Evolutionary conservation across 371 early-diverging fungal species (phyloP).

Genomic region (Catenaria anguillulae): DNA sequence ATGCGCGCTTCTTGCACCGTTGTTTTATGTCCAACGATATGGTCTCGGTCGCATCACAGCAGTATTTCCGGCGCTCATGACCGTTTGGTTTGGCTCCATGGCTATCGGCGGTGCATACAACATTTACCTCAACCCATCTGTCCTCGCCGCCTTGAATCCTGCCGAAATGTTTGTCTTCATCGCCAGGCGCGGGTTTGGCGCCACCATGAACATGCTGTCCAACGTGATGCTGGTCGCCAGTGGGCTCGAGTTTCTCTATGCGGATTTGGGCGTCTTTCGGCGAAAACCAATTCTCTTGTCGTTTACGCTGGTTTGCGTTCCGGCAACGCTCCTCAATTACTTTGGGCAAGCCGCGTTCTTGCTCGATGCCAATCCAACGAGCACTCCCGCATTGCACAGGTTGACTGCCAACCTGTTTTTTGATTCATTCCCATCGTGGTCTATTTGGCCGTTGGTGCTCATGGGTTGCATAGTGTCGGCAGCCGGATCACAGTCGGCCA

Average conservation of each 20-base stretch:
- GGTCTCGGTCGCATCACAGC: neutral
- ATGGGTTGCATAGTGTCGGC: neutral
- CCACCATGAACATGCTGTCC: neutral
- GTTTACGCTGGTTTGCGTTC: neutral
- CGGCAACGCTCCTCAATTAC: neutral
- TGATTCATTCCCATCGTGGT: neutral
- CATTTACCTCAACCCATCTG: neutral
- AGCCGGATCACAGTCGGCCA: neutral
- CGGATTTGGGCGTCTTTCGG: conserved; percentile 3
- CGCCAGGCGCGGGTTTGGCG: neutral
- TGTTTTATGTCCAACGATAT: neutral
- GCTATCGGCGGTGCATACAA: neutral
- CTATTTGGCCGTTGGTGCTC: neutral
- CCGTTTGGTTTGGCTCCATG: neutral
- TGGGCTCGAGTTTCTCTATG: conserved; percentile 4
- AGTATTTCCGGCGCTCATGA: neutral
- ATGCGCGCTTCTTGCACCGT: neutral
- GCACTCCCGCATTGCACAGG: neutral
- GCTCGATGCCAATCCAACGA: neutral
- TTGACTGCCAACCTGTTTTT: conserved; percentile 1
- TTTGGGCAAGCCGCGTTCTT: neutral
- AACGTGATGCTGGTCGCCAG: neutral
- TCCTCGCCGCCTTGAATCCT: neutral
- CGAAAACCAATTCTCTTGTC: neutral
- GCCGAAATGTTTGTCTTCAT: neutral